A percentile compares a stretch with the other conserved stretches of the same genome.
These are phyloP conservation scores for Lactifluus volemus DNA, from an alignment of 768 basidiomycete genomes.

Conservation along the genomic window DNA sequence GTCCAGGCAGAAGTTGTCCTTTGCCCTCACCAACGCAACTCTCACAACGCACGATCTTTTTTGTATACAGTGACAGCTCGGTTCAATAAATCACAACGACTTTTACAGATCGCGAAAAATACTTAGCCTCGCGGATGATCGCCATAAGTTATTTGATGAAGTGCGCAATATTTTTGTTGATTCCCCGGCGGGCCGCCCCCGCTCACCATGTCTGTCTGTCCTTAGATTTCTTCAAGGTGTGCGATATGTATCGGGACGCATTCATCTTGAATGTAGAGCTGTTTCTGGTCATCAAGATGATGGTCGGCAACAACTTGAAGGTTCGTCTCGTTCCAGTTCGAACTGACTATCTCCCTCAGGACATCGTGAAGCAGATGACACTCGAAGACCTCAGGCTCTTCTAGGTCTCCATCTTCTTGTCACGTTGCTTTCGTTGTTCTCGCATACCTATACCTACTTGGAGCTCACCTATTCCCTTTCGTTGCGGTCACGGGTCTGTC, in stretches of 20 bases:
- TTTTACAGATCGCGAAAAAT: slow-evolving; percentile 96
- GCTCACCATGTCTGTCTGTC: not conserved
- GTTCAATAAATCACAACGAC: slow-evolving; percentile 98
- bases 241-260: slow-evolving; percentile 96
- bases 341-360: slow-evolving; percentile 36
- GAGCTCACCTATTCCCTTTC: slow-evolving; percentile 6
- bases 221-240: slow-evolving; percentile 72
- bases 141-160: slow-evolving; percentile 99
- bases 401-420: slow-evolving; percentile 26
- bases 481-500: not conserved
- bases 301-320: slow-evolving; percentile 99
- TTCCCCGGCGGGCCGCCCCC: not conserved
- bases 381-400: slow-evolving; percentile 72
- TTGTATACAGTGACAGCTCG: slow-evolving; percentile 67
- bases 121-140: slow-evolving; percentile 96
- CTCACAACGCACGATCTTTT: not conserved
- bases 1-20: not conserved
- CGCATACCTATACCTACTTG: slow-evolving; percentile 1
- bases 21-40: not conserved
- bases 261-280: slow-evolving; percentile 98
- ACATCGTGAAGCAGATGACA: slow-evolving; percentile 99
- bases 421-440: not conserved
- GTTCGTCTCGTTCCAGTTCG: slow-evolving; percentile 31
- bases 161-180: slow-evolving; percentile 41
- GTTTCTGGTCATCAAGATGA: slow-evolving; percentile 98